Conservation (phyloP, 495 filamentous ascomycete genomes). For the Xylaria venustula region DNA sequence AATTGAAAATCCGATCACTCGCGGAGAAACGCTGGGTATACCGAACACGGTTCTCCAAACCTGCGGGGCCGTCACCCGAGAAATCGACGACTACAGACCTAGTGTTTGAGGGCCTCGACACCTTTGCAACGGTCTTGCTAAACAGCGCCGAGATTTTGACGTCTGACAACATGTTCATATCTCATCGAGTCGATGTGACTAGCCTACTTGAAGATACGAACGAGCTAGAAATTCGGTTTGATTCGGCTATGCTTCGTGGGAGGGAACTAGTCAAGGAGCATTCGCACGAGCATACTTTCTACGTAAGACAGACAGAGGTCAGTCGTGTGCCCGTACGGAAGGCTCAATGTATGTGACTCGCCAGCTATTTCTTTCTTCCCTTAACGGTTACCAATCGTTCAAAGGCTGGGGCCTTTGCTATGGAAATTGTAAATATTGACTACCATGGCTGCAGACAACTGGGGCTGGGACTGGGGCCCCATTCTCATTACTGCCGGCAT, state of each 20-base stretch:
- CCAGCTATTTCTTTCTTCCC: too few relatives aligned
- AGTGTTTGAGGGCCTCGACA: conserved; percentile 65
- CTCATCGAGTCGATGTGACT: conserved; percentile 47
- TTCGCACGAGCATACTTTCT: conserved; percentile 43
- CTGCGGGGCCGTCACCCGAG: conserved; percentile 29
- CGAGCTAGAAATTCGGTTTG: conserved; percentile 43
- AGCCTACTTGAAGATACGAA: conserved; percentile 24
- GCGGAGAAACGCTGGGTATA: conserved; percentile 66
- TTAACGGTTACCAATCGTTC: too few relatives aligned
- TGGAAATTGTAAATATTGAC: background rate
- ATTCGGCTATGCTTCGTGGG: conserved; percentile 39
- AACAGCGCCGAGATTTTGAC: conserved; percentile 55
- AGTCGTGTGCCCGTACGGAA: conserved; percentile 43
- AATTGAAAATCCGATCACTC: conserved; percentile 65
- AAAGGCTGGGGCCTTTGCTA: background rate
- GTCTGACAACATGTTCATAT: conserved; percentile 64
- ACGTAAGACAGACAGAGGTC: conserved; percentile 47
- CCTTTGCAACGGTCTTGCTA: conserved; percentile 59
- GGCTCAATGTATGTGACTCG: conserved; percentile 38
- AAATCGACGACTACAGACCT: conserved; percentile 39
- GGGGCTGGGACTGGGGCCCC: conserved; percentile 86
- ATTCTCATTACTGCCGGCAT: conserved; percentile 69
- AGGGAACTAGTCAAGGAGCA: conserved; percentile 40
- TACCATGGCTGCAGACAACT: conserved; percentile 52
- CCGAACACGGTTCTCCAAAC: conserved; percentile 38